phyloP scores from a whole-genome alignment of 345 rosid genomes.

The Acer saccharum region DNA sequence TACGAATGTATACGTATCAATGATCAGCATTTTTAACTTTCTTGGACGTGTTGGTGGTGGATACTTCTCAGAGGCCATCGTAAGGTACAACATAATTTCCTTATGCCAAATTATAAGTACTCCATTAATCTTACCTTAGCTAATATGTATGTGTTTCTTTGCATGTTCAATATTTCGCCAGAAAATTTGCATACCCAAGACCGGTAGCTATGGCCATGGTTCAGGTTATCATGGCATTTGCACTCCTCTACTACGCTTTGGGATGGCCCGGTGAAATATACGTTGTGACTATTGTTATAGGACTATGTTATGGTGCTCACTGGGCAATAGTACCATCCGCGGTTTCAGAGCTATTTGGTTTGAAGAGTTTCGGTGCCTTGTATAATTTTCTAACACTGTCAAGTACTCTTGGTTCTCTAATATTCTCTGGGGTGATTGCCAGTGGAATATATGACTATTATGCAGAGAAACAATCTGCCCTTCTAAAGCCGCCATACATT shows the following conservation, averaged over 20 bases:
- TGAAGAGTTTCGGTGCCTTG: conserved; percentile 73
- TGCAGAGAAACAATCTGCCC: conserved; percentile 58
- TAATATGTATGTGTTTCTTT: conserved; percentile 5
- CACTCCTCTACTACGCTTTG: conserved; percentile 58
- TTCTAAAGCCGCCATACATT: neutral
- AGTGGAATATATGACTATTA: conserved; percentile 74
- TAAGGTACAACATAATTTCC: conserved; percentile 45
- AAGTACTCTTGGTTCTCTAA: conserved; percentile 63
- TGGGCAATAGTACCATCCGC: conserved; percentile 66
- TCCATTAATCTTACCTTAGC: neutral
- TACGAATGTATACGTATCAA: conserved; percentile 67
- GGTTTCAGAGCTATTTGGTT: conserved; percentile 69
- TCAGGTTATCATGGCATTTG: conserved; percentile 66
- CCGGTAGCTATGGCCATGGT: conserved; percentile 63
- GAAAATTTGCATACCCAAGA: conserved; percentile 64
- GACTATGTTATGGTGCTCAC: conserved; percentile 72
- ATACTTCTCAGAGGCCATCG: conserved; percentile 75
- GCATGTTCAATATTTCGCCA: conserved; percentile 13
- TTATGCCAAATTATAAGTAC: neutral
- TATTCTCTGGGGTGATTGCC: conserved; percentile 78
- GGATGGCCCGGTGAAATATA: conserved; percentile 69
- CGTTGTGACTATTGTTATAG: conserved; percentile 54
- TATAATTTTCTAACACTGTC: conserved; percentile 66
- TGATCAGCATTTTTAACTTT: conserved; percentile 88
- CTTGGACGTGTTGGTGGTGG: conserved; percentile 95